A percentile compares a stretch with the other conserved stretches of the same genome.
Evolutionary conservation across 2,329 filamentous ascomycete species (phyloP).

Genomic region (Beauveria scarabaeidicola): DNA sequence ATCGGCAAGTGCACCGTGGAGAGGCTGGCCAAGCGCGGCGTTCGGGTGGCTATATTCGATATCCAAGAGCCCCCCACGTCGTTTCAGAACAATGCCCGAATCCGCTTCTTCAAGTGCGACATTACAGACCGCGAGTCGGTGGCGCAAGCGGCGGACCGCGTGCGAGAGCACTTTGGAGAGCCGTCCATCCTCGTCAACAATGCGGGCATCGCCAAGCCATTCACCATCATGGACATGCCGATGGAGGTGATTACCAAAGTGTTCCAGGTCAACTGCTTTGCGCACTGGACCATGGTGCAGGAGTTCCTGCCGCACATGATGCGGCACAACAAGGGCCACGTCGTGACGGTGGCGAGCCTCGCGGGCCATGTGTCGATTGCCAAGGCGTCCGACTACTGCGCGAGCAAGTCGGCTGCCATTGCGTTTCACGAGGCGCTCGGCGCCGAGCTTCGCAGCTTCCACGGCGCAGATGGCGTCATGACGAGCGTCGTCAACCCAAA

Average conservation of each 20-base stretch:
- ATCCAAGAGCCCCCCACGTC: constrained; percentile 30
- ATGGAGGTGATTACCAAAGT: constrained; percentile 51
- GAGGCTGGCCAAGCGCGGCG: constrained; percentile 28
- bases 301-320: constrained; percentile 62
- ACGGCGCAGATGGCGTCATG: constrained; percentile 52
- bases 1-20: constrained; percentile 31
- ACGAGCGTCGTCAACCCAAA: constrained; percentile 55
- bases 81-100: constrained; percentile 14
- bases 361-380: constrained; percentile 53
- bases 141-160: constrained; percentile 28
- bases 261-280: constrained; percentile 60
- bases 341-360: constrained; percentile 61
- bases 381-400: constrained; percentile 56
- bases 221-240: constrained; percentile 47
- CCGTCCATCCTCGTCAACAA: constrained; percentile 67
- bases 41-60: constrained; percentile 63
- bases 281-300: constrained; percentile 54
- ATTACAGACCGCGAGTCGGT: constrained; percentile 36
- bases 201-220: constrained; percentile 52
- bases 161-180: constrained; percentile 41
- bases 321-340: constrained; percentile 55
- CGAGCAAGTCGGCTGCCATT: constrained; percentile 56
- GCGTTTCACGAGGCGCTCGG: constrained; percentile 58
- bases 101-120: constrained; percentile 30
- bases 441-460: constrained; percentile 47